Percentiles rank a stretch among this genome's conserved stretches.
Conservation (phyloP, 805 yeast species). For the Ogataea zsoltii region DNA sequence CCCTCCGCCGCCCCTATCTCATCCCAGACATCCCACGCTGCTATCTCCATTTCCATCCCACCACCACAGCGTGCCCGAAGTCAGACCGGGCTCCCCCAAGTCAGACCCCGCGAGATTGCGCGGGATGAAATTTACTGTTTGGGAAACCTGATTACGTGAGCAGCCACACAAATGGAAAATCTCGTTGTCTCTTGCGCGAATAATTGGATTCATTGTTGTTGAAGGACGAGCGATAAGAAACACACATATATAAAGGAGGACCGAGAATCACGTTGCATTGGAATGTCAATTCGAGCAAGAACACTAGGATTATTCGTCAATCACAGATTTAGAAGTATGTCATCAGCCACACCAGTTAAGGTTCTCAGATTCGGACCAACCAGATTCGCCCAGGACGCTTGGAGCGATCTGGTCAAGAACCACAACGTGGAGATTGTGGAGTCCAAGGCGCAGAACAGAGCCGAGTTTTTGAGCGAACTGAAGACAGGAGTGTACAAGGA, state of each 20-base stretch:
- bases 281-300: not conserved
- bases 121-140: too few species aligned
- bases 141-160: too few species aligned
- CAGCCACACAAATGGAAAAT: too few species aligned
- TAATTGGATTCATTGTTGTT: too few species aligned
- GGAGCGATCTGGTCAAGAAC: constrained; percentile 43
- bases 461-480: constrained; percentile 41
- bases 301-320: not conserved
- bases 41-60: too few species aligned
- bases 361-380: constrained; percentile 67
- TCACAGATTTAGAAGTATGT: constrained; percentile 19
- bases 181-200: too few species aligned
- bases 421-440: constrained; percentile 48
- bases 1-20: too few species aligned
- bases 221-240: too few species aligned
- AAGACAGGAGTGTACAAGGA: constrained; percentile 37
- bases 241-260: too few species aligned
- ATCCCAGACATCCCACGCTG: too few species aligned
- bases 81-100: not conserved
- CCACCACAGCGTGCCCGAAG: too few species aligned
- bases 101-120: not conserved
- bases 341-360: constrained; percentile 36
- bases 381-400: constrained; percentile 60
- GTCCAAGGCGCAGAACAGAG: constrained; percentile 40
- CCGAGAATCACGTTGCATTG: too few species aligned